A percentile compares a stretch with the other conserved stretches of the same genome.
phyloP scores from a whole-genome alignment of 352 stramenopile species.

The Pythium inflatum region DNA sequence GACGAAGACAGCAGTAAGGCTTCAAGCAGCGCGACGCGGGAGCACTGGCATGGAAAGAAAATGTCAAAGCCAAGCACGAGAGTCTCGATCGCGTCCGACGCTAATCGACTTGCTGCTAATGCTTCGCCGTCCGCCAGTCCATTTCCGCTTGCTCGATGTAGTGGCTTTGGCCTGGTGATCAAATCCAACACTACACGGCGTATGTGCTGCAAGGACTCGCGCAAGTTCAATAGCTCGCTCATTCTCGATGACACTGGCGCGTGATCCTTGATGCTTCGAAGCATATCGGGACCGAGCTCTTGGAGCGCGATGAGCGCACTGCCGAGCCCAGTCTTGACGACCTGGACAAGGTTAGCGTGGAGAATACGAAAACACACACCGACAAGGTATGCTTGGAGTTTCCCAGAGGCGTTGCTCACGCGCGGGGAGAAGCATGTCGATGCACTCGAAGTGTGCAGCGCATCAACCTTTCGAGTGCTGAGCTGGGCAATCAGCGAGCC shows the following conservation, averaged over 20 bases:
- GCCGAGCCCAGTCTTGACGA: background rate
- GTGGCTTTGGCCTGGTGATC: background rate
- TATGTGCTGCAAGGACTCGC: background rate
- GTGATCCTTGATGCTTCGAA: too few relatives aligned
- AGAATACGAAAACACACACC: slow-evolving; percentile 3
- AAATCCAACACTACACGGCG: background rate
- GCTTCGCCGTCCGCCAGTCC: background rate
- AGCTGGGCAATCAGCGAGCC: slow-evolving; percentile 46
- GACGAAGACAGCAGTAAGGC: slow-evolving; percentile 28
- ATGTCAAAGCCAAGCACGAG: slow-evolving; percentile 87
- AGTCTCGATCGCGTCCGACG: slow-evolving; percentile 48
- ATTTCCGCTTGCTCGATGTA: background rate
- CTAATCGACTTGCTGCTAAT: background rate
- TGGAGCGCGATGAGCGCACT: slow-evolving; percentile 10
- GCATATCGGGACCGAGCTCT: background rate
- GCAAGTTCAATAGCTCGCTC: background rate
- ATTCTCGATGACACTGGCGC: background rate
- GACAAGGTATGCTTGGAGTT: slow-evolving; percentile 12
- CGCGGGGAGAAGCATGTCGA: background rate
- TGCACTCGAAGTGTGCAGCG: background rate
- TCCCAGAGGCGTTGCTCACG: background rate
- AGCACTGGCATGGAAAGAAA: slow-evolving; percentile 84
- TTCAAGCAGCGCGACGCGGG: slow-evolving; percentile 68
- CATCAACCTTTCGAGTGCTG: background rate
- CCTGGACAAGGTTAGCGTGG: slow-evolving; percentile 1